Conservation (phyloP, 345 rosid genomes). For the Streptanthus diversifolius region DNA sequence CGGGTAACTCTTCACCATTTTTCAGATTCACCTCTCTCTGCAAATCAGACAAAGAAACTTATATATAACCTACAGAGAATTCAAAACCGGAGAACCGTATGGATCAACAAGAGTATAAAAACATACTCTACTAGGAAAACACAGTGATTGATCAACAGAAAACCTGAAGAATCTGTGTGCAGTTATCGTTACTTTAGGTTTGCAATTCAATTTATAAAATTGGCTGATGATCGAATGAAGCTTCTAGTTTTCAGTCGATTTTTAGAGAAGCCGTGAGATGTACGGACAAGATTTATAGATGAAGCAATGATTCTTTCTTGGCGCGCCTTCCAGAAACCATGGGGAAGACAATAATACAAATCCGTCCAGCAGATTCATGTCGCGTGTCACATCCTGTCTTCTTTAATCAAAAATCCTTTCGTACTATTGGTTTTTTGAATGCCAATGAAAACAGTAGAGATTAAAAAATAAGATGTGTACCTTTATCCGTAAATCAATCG, state of each 20-base stretch:
- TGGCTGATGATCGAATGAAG: conserved; percentile 1
- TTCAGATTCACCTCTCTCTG: neutral
- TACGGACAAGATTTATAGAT: conserved; percentile 11
- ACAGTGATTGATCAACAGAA: neutral
- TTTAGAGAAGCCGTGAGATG: neutral
- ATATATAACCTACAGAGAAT: neutral
- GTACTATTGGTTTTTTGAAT: neutral
- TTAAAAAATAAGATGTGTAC: too few species aligned
- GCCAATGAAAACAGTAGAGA: neutral
- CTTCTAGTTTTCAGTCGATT: conserved; percentile 11
- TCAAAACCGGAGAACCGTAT: neutral
- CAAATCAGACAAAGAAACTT: neutral
- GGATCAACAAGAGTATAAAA: neutral
- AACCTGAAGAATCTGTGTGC: neutral
- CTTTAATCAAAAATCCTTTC: neutral
- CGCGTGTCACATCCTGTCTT: neutral
- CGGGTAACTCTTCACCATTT: conserved; percentile 57
- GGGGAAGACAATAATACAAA: neutral
- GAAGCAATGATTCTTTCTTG: neutral
- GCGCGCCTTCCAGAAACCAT: conserved; percentile 29
- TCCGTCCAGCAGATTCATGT: neutral
- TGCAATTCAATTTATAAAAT: neutral
- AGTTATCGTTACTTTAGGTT: neutral
- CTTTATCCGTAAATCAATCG: too few species aligned
- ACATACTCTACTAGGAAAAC: neutral